Conservation (phyloP, 768 basidiomycete genomes). For the Suillus alpinus region DNA sequence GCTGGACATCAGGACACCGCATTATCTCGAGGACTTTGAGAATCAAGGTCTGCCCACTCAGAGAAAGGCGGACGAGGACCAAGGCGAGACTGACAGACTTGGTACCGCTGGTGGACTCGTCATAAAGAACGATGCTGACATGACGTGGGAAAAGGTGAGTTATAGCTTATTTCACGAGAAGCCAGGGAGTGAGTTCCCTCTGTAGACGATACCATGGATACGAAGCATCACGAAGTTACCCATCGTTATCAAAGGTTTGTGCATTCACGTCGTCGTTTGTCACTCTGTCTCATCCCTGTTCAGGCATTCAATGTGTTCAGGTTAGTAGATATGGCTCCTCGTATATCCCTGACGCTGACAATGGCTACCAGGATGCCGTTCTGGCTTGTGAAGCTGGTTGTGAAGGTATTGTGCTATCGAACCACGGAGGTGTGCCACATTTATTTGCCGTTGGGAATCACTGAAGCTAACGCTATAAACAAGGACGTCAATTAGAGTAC, state of each 20-base stretch:
- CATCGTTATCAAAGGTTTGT: conserved; percentile 68
- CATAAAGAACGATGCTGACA: conserved; percentile 64
- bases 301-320: conserved; percentile 74
- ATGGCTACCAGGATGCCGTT: conserved; percentile 66
- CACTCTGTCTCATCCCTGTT: conserved; percentile 8
- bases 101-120: conserved; percentile 71
- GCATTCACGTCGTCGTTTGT: neutral
- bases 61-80: conserved; percentile 23
- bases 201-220: conserved; percentile 75
- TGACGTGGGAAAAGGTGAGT: conserved; percentile 72
- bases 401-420: conserved; percentile 85
- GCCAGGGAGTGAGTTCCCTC: neutral
- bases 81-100: conserved; percentile 38
- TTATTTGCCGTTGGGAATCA: neutral
- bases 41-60: conserved; percentile 28
- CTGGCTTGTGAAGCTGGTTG: conserved; percentile 81
- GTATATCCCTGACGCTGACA: conserved; percentile 8
- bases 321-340: conserved; percentile 29
- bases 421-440: conserved; percentile 71
- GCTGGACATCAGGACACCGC: conserved; percentile 63
- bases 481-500: conserved; percentile 77
- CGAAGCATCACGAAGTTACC: conserved; percentile 67
- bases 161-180: neutral
- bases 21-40: conserved; percentile 55
- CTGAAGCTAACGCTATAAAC: neutral